Evolutionary conservation across 768 basidiomycete species (phyloP).

Genomic region (Cystofilobasidium capitatum): DNA sequence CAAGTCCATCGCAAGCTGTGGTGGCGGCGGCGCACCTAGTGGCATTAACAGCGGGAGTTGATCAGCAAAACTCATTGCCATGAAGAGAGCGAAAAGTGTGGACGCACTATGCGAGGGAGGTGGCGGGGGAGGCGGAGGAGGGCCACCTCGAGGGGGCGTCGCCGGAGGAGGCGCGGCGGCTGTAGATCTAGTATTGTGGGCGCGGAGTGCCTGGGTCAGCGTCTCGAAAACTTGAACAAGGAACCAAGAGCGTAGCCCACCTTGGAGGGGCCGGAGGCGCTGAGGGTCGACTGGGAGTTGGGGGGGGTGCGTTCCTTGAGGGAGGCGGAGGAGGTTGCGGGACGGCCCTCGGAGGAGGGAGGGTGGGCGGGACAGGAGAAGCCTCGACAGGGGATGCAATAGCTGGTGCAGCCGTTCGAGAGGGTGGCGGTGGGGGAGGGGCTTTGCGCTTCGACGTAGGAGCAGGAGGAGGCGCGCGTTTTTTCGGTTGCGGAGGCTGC

Average conservation of each 20-base stretch:
- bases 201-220: constrained; percentile 9
- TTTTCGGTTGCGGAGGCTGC: constrained; percentile 31
- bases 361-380: no score
- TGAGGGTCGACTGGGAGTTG: constrained; percentile 33
- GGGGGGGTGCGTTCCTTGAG: constrained; percentile 26
- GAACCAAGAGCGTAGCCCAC: no score
- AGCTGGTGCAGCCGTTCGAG: neutral
- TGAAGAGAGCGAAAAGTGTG: no score
- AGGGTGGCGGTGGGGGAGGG: constrained; percentile 30
- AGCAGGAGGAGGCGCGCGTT: constrained; percentile 48
- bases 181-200: constrained; percentile 36
- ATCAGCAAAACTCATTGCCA: no score
- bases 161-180: constrained; percentile 13
- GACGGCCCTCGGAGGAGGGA: neutral
- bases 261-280: constrained; percentile 4
- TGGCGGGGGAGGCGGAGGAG: constrained; percentile 34
- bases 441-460: constrained; percentile 43
- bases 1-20: neutral
- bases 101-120: constrained; percentile 31
- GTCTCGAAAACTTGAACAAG: neutral
- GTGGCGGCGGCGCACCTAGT: neutral
- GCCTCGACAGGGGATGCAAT: neutral
- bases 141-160: constrained; percentile 21
- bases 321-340: constrained; percentile 6
- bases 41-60: no score